Evolutionary conservation across 176 grass and related monocot genomes (phyloP).

Genomic region (Oryza nivara): DNA sequence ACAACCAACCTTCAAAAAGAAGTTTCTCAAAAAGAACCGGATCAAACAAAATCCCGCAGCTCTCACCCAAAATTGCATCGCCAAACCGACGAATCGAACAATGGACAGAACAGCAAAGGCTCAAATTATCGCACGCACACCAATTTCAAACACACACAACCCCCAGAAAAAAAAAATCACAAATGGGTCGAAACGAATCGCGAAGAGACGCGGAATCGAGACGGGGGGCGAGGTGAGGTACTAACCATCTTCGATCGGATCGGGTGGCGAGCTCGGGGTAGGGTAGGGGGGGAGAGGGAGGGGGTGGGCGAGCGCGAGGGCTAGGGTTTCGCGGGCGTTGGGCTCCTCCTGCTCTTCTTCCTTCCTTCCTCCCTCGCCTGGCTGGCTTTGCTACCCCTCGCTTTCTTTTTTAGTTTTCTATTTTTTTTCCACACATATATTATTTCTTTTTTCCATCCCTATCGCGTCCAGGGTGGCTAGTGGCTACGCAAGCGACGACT

Average conservation of each 20-base stretch:
- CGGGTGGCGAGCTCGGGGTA: background rate
- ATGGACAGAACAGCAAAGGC: background rate
- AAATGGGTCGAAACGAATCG: background rate
- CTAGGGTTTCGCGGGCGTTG: constrained; percentile 33
- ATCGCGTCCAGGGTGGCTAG: constrained; percentile 25
- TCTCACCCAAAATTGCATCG: background rate
- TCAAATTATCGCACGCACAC: background rate
- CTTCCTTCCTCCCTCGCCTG: background rate
- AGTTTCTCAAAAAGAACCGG: background rate
- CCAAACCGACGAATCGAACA: constrained; percentile 30
- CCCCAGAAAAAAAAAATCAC: background rate
- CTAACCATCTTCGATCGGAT: constrained; percentile 61
- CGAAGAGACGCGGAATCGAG: background rate
- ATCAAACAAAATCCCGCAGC: constrained; percentile 24
- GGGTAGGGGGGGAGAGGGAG: background rate
- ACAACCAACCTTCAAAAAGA: background rate
- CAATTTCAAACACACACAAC: constrained; percentile 12
- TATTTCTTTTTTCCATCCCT: background rate
- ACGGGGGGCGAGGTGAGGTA: background rate
- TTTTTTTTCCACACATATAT: background rate
- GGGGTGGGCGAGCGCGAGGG: background rate
- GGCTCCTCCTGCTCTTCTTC: constrained; percentile 15
- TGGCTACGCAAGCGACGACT: background rate
- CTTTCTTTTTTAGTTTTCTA: background rate
- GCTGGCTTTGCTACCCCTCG: background rate